Base-by-base conservation (phyloP, 768 basidiomycete genomes). In the Leccinellum luteum region DNA sequence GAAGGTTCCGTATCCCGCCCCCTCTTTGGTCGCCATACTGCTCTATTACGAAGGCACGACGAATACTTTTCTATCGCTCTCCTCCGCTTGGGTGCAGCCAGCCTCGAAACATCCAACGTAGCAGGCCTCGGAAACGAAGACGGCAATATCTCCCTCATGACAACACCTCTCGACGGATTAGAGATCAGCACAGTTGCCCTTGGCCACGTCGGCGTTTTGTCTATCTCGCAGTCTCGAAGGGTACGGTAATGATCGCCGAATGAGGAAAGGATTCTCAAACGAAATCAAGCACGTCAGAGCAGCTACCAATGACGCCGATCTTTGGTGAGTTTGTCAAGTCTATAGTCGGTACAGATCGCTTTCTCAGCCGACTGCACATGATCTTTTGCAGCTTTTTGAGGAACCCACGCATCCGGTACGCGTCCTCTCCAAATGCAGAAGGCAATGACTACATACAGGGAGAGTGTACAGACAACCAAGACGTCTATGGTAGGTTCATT, bases 51-150 rank as follows among this genome's bases (percentile, higher is more conserved):
- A 2, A 81, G 80, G 17, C 78, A 77, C 67, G 87, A 90, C 38
- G 89, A 90, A 68, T 89, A 90, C 66, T 90, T 87, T 70, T 81
- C 84, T 6, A 79, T 90, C 21, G 81, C 86, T 3, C 76, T 92
- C 38, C 76, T 91, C 44, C 82, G 90, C 23, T 75, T 90, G 19
- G 88, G 88, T 19, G 86, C 86, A 1, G 88, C 87, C 4, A 87
- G 86, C 60, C 75, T 92, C 50, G 90, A 92, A 67, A 85, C 87
- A 0, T 90, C 89, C 0, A 85, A 83, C 48, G 76, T 87, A 10
- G 78, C 83, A 23, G 90, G 90, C 3, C 79, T 88, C 67, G 85
- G 85, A 1, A 90, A 91, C 63, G 89, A 92, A 69, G 84, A 90
- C 13, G 83, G 83, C 7, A 74, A 79, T 5, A 76, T 90, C 50